phyloP scores from a whole-genome alignment of 2,329 filamentous ascomycete genomes.

The Sporothrix brasiliensis region DNA sequence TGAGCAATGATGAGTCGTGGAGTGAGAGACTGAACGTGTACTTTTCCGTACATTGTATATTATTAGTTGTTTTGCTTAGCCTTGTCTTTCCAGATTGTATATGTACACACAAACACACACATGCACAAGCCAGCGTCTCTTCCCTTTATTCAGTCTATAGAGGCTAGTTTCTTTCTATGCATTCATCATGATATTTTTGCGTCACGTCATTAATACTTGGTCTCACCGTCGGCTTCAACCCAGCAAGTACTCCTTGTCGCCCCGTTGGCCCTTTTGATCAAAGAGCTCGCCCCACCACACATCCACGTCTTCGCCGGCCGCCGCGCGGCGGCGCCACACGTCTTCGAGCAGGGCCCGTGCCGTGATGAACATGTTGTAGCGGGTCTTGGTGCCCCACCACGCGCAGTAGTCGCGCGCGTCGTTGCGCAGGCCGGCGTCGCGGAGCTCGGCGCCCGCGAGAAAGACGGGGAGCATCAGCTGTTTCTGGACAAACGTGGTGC shows the following conservation, averaged over 20 bases:
- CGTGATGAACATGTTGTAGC: constrained; percentile 43
- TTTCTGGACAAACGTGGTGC: constrained; percentile 42
- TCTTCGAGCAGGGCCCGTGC: constrained; percentile 36
- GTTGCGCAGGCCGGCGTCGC: constrained; percentile 37
- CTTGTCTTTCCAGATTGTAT: constrained; percentile 13
- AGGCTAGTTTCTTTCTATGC: neutral
- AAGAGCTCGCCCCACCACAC: constrained; percentile 28
- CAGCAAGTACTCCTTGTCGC: constrained; percentile 28
- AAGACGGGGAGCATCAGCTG: constrained; percentile 46
- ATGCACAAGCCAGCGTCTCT: too few relatives aligned
- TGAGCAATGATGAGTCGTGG: neutral
- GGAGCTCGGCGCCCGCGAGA: constrained; percentile 42
- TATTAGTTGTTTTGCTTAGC: neutral
- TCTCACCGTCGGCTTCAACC: neutral
- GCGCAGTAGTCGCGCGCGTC: constrained; percentile 40
- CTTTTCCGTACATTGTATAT: neutral
- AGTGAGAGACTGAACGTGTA: neutral
- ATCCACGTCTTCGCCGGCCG: neutral
- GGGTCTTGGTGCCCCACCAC: constrained; percentile 42
- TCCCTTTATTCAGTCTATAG: neutral
- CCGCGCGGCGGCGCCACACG: constrained; percentile 32
- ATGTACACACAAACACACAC: neutral
- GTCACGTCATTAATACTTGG: neutral
- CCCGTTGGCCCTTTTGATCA: constrained; percentile 13
- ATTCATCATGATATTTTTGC: neutral